These are phyloP conservation scores for Paramecium caudatum DNA, from an alignment of 73 alveolate species.

Conservation along the genomic window DNA sequence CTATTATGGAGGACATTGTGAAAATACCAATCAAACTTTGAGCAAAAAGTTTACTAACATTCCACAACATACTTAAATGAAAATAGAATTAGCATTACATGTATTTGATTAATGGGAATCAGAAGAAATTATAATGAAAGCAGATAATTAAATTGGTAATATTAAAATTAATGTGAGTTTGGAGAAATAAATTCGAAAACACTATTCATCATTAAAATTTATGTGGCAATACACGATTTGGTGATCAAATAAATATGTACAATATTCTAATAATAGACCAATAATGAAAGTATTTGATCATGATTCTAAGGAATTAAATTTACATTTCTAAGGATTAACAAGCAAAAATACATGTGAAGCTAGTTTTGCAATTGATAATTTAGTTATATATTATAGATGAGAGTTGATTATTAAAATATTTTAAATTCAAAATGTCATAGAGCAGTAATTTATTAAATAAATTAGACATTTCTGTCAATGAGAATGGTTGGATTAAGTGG, in stretches of 20 bases:
- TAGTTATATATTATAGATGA: constrained; percentile 45
- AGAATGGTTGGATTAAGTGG: constrained; percentile 91
- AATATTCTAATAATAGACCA: constrained; percentile 32
- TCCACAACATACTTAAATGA: constrained; percentile 20
- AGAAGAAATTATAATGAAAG: constrained; percentile 42
- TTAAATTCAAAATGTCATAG: constrained; percentile 61
- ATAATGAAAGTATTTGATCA: constrained; percentile 43
- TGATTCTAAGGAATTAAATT: background rate
- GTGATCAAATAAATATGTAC: constrained; percentile 58
- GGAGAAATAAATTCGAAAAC: constrained; percentile 52
- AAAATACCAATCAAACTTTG: background rate
- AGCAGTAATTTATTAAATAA: constrained; percentile 1
- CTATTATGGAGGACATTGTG: constrained; percentile 31
- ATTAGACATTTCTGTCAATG: constrained; percentile 53
- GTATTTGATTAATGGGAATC: constrained; percentile 68
- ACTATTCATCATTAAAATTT: constrained; percentile 23
- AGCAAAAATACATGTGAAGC: constrained; percentile 51
- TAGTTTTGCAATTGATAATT: constrained; percentile 68
- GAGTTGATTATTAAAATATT: constrained; percentile 5
- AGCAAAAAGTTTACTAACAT: constrained; percentile 28
- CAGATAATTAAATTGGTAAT: constrained; percentile 19
- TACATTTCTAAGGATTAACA: background rate
- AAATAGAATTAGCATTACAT: constrained; percentile 59
- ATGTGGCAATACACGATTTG: constrained; percentile 53
- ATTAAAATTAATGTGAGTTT: background rate